Evolutionary conservation across 805 yeast species (phyloP), one percentile per base, ranked within the genome.

Genomic region (Candida ovalis): DNA sequence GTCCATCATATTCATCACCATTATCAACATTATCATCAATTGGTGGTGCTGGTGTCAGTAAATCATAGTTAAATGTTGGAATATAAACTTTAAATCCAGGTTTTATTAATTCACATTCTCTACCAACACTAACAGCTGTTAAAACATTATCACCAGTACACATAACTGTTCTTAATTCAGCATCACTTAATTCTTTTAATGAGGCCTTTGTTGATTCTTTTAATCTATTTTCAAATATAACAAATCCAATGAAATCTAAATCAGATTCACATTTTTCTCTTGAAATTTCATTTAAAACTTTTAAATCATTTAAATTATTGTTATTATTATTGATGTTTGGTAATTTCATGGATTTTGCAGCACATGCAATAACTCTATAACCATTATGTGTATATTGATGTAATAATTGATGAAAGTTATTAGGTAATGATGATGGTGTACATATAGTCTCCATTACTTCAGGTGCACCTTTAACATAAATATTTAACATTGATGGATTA

Each of bases 101-200:
- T 3, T 65, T 66, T 10, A 94, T 67, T 52, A 94, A 71, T 2
- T 81, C 83, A 62, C 96, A 88, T 60, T 92, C 97, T 50, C 81
- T 76, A 3, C 87, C 96, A 17, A 94, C 99, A 66, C 96, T 87
- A 19, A 94, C 80, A 0, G 98, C 99, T 0, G 99, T 94, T 48
- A 94, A 71, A 18, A 94, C 81, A 62, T 94, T 94, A 66, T 94
- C 99, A 46, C 99, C 99, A 0, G 99, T 94, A 66, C 99, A 94
- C 99, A 94, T 94, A 25, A 90, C 71, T 0, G 94, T 87, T 56
- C 97, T 74, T 43, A 94, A 76, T 21, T 79, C 74, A 0, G 99
- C 97, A 5, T 72, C 73, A 21, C 71, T 70, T 43, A 94, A 72
- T 49, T 79, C 75, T 12, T 66, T 54, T 43, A 94, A 73, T 0